phyloP scores from a whole-genome alignment of 2,329 filamentous ascomycete genomes.

The Colletotrichum incanum region DNA sequence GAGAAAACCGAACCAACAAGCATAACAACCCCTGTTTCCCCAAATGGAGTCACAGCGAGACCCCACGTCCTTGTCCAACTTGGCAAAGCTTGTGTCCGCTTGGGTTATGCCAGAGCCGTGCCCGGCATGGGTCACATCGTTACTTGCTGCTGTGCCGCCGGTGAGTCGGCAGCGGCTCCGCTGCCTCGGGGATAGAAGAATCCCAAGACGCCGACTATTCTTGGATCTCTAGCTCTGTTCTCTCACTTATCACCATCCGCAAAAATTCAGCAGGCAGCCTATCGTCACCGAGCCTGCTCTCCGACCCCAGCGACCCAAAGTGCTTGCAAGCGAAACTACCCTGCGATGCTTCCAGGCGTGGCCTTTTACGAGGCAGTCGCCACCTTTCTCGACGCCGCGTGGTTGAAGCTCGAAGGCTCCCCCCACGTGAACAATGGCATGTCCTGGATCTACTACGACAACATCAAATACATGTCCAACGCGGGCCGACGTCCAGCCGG shows the following conservation, averaged over 20 bases:
- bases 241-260: not conserved
- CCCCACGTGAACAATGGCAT: not conserved
- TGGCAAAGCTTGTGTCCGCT: slow-evolving; percentile 3
- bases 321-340: not conserved
- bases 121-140: not conserved
- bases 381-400: not conserved
- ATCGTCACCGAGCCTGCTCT: not conserved
- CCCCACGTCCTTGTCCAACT: not conserved
- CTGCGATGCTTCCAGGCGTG: not conserved
- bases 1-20: not conserved
- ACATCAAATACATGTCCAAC: not conserved
- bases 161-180: not conserved
- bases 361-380: not conserved
- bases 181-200: not conserved
- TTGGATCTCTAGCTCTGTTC: not conserved
- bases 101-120: not conserved
- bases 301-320: not conserved
- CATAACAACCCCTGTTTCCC: not conserved
- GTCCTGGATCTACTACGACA: not conserved
- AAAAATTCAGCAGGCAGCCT: not conserved
- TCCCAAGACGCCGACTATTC: not conserved
- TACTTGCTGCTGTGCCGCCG: not conserved
- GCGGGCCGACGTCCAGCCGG: not conserved
- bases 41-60: not conserved
- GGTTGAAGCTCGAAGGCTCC: not conserved